Base-by-base conservation (phyloP, 2,329 filamentous ascomycete genomes). In the Trichoderma atroviride region DNA sequence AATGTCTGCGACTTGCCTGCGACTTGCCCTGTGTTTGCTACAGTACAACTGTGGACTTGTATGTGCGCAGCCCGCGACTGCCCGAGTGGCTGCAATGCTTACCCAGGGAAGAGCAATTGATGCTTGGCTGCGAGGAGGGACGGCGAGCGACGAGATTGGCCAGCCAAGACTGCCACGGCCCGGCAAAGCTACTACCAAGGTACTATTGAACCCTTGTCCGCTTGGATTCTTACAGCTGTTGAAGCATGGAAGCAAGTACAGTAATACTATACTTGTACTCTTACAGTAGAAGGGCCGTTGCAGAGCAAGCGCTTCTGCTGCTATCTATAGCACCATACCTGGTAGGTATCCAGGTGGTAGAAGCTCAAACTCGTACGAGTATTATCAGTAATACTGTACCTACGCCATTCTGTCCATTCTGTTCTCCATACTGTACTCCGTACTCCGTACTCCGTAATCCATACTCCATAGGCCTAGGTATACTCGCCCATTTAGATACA, bases 91-190 rank as follows among this genome's bases (percentile, higher is more conserved):
- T 55, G 52, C 52, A 43, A 35, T 43, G 35, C 27, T 27, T 56
- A 5, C 33, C n/a, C 31, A 27, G 53, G 52, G 40, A 52, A 56
- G 29, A 47, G 50, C 47, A 22, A 11, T 14, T 35, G 33, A 24
- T 40, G 62, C 62, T n/a, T 40, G 37, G 40, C 37, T 35, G 62
- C 22, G 24, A 65, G n/a, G 62, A 65, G 37, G 53, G 62, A 22
- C 53, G 62, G 62, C 52, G 62, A 65, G 50, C 33, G 2, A 52
- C 61, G 24, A 27, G 61, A 64, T 64, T 64, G 61, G 61, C 50
- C 50, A 64, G 40, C 40, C 40, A n/a, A 57, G 52, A 33, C 35
- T 57, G 31, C 62, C 53, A 33, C 62, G 62, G 27, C 35, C 62
- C 53, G 62, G 52, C 53, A 47, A 61, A 33, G 55, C 56, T 57